Percentiles rank a stretch among this genome's conserved stretches.
These are phyloP conservation scores for Nothophoma quercina DNA, from an alignment of 2,329 filamentous ascomycete species.

Conservation along the genomic window DNA sequence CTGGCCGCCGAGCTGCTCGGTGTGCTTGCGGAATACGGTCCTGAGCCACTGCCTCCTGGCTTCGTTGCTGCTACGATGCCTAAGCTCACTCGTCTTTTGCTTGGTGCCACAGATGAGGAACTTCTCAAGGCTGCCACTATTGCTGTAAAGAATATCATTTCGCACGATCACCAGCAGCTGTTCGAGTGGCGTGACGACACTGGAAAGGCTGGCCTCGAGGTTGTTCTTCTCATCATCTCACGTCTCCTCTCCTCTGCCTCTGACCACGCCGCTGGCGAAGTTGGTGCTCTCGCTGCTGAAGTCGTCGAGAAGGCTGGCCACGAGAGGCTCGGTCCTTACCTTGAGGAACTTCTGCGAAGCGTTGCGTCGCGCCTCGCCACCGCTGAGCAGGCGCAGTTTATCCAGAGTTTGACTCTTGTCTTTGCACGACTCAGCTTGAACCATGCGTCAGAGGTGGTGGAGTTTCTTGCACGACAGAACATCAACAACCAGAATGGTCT, in stretches of 20 bases:
- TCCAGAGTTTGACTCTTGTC: constrained; percentile 93
- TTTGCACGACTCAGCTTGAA: constrained; percentile 89
- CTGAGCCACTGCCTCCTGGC: constrained; percentile 83
- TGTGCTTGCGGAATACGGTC: constrained; percentile 81
- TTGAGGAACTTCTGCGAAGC: constrained; percentile 86
- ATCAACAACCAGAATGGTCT: constrained; percentile 84
- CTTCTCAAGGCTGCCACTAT: constrained; percentile 86
- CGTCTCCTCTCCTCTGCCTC: constrained; percentile 82
- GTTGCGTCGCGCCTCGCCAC: constrained; percentile 85
- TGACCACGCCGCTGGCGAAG: constrained; percentile 93
- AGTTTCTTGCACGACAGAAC: constrained; percentile 86
- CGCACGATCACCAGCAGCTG: constrained; percentile 88
- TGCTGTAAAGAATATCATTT: constrained; percentile 86
- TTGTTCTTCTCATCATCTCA: constrained; percentile 90
- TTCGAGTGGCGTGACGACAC: constrained; percentile 82
- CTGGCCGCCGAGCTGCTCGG: constrained; percentile 86
- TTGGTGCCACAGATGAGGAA: constrained; percentile 85
- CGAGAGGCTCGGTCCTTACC: constrained; percentile 86
- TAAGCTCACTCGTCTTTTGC: constrained; percentile 82
- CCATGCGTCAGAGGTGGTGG: constrained; percentile 86
- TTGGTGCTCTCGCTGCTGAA: constrained; percentile 91
- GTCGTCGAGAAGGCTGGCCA: constrained; percentile 94
- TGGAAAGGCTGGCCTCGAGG: constrained; percentile 84
- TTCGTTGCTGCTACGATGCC: constrained; percentile 88
- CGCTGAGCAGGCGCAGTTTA: constrained; percentile 85